Percentiles rank a stretch among this genome's conserved stretches.
phyloP scores from a whole-genome alignment of 2,329 filamentous ascomycete genomes.

The Corynespora cassiicola region DNA sequence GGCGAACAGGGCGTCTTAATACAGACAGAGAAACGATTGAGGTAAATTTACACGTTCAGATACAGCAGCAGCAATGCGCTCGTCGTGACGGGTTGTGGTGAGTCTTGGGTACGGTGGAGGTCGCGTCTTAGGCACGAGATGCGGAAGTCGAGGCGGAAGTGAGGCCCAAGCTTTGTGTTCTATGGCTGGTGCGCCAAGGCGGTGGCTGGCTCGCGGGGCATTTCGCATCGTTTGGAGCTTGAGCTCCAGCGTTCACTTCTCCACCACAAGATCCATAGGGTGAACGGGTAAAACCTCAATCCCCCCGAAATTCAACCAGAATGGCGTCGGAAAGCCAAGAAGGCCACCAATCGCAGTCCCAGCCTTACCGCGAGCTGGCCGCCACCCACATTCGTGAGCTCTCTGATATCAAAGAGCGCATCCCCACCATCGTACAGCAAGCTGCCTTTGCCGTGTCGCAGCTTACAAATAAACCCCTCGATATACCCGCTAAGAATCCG shows the following conservation, averaged over 20 bases:
- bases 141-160: constrained; percentile 29
- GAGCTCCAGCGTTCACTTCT: not conserved
- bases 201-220: not conserved
- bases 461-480: constrained; percentile 51
- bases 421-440: constrained; percentile 68
- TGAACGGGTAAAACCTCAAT: not conserved
- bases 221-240: not conserved
- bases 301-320: constrained; percentile 5
- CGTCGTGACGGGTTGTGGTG: not conserved
- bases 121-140: constrained; percentile 8
- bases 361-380: constrained; percentile 38
- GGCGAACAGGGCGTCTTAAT: constrained; percentile 1
- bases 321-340: constrained; percentile 21
- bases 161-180: constrained; percentile 20
- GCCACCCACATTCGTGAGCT: constrained; percentile 41
- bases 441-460: constrained; percentile 81
- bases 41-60: constrained; percentile 5
- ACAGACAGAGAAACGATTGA: not conserved
- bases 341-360: constrained; percentile 8
- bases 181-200: constrained; percentile 25
- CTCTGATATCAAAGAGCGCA: constrained; percentile 32
- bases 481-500: constrained; percentile 23
- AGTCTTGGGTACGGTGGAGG: constrained; percentile 3
- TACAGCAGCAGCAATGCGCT: not conserved
- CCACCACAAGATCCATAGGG: too few species aligned